Conservation (phyloP, 2,329 filamentous ascomycete genomes). For the Aureobasidium sp. region DNA sequence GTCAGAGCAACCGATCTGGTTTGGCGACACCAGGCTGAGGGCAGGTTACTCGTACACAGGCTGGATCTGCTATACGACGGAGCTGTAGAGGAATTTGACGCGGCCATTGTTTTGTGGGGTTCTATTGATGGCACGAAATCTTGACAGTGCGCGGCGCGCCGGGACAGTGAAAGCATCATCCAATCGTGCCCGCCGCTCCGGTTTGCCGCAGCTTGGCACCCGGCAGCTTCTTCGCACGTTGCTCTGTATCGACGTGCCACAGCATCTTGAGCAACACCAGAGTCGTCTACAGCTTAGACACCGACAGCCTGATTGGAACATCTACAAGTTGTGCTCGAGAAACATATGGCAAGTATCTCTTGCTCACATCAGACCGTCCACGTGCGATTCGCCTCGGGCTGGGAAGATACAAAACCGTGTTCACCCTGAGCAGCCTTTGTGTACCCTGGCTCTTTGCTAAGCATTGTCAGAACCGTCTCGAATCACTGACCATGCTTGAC, state of each 20-base stretch:
- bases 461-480: neutral
- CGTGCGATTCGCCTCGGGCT: neutral
- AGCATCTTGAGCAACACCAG: neutral
- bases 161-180: neutral
- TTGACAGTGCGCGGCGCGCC: constrained; percentile 3
- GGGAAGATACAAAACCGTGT: neutral
- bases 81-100: constrained; percentile 2
- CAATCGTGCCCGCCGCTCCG: neutral
- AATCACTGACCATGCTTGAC: neutral
- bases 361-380: neutral
- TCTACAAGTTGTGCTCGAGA: neutral
- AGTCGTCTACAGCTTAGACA: neutral
- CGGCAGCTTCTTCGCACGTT: constrained; percentile 4
- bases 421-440: neutral
- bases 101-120: constrained; percentile 5
- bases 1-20: neutral
- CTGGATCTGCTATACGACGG: neutral
- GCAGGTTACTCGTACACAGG: neutral
- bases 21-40: constrained; percentile 1
- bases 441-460: neutral
- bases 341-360: neutral
- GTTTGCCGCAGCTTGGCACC: constrained; percentile 5
- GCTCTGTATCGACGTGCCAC: constrained; percentile 1
- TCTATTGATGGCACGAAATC: neutral
- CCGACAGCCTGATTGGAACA: neutral